These are phyloP conservation scores for Rhizopus microsporus DNA, from an alignment of 371 early-diverging fungal species.

Conservation along the genomic window DNA sequence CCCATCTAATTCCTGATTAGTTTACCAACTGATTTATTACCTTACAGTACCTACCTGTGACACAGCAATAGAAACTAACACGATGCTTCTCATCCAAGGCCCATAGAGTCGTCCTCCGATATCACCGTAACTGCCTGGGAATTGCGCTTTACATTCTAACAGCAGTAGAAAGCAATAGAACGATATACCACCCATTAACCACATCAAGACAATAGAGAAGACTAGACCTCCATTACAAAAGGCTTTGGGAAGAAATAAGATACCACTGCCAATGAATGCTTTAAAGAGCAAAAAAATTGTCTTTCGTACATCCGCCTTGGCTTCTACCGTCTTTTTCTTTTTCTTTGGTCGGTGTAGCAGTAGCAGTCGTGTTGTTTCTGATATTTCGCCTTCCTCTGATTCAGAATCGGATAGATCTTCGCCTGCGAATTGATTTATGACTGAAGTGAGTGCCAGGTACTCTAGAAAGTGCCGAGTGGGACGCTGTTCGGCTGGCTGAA, in stretches of 20 bases:
- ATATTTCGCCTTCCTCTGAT: constrained; percentile 42
- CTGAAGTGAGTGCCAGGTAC: constrained; percentile 60
- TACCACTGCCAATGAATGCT: constrained; percentile 81
- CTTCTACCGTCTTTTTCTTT: constrained; percentile 9
- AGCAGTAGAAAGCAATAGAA: constrained; percentile 71
- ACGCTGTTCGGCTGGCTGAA: not conserved
- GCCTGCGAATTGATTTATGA: constrained; percentile 74
- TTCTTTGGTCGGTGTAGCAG: not conserved
- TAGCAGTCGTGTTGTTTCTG: constrained; percentile 33
- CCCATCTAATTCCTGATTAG: constrained; percentile 62
- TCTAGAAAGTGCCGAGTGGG: constrained; percentile 66
- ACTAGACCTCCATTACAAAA: constrained; percentile 81
- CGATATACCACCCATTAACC: constrained; percentile 64
- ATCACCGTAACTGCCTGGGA: constrained; percentile 89
- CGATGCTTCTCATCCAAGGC: constrained; percentile 71
- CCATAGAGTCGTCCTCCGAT: constrained; percentile 87
- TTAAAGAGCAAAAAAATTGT: constrained; percentile 67
- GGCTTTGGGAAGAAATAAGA: constrained; percentile 78
- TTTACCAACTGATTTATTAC: not conserved
- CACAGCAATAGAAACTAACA: constrained; percentile 81
- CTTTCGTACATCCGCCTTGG: constrained; percentile 53
- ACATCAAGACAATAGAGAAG: constrained; percentile 67
- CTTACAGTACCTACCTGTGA: constrained; percentile 58
- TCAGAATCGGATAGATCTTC: constrained; percentile 64
- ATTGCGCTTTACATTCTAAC: constrained; percentile 62